phyloP scores from a whole-genome alignment of 2,329 filamentous ascomycete species.

The Penicillium sp. region DNA sequence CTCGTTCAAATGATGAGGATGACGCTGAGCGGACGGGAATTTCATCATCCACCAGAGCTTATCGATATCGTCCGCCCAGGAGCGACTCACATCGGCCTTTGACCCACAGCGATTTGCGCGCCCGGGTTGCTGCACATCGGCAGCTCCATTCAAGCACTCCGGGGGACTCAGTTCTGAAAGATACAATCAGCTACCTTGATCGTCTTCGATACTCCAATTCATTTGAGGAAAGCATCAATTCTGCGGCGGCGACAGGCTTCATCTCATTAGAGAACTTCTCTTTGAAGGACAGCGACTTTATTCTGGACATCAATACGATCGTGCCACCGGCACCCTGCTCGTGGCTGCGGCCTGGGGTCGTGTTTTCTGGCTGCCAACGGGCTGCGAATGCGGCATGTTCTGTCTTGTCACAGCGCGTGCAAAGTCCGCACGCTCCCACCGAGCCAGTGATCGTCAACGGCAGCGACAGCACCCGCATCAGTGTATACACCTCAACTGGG shows the following conservation, averaged over 20 bases:
- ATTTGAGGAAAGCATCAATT: constrained; percentile 58
- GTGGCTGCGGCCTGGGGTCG: constrained; percentile 64
- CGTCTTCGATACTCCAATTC: constrained; percentile 58
- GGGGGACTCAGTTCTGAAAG: constrained; percentile 52
- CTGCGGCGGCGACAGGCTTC: constrained; percentile 58
- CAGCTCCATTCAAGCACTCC: constrained; percentile 42
- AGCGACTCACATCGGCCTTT: constrained; percentile 34
- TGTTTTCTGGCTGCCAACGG: constrained; percentile 65
- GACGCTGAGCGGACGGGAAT: constrained; percentile 29
- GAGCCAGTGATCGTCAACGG: constrained; percentile 44
- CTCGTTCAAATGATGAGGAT: constrained; percentile 31
- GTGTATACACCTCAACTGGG: constrained; percentile 43
- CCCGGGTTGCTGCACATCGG: constrained; percentile 42
- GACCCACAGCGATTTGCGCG: constrained; percentile 41
- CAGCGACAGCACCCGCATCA: constrained; percentile 39
- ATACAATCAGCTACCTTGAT: constrained; percentile 65
- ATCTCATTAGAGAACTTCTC: constrained; percentile 57
- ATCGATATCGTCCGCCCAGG: constrained; percentile 39
- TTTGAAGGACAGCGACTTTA: constrained; percentile 59
- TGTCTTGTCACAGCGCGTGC: constrained; percentile 36
- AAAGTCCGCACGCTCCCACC: constrained; percentile 31
- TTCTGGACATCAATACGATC: constrained; percentile 58
- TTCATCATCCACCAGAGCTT: constrained; percentile 28
- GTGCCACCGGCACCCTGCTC: constrained; percentile 59
- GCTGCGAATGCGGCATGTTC: constrained; percentile 47